A percentile compares a stretch with the other conserved stretches of the same genome.
Conservation (phyloP, 177 flowering plant genomes). For the Vitis hybrid region DNA sequence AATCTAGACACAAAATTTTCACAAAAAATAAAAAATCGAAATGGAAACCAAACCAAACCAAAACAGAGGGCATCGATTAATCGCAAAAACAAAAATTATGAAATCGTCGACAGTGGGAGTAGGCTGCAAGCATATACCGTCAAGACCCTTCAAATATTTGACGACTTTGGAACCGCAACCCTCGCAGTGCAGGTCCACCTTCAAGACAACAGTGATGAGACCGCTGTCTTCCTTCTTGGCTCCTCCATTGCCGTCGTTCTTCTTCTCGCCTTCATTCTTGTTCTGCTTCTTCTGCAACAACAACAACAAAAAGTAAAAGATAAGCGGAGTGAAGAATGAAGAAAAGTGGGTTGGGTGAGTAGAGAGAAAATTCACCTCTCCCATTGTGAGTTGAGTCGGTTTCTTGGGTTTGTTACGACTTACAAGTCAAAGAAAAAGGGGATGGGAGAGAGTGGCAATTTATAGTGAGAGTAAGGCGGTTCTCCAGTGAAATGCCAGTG, state of each 20-base stretch:
- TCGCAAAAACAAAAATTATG: too few relatives aligned
- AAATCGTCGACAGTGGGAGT: too few relatives aligned
- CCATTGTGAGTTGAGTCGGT: constrained; percentile 1
- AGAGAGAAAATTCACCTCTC: constrained; percentile 4
- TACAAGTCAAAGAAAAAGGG: background rate
- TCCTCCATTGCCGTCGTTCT: constrained; percentile 2
- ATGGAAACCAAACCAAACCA: too few relatives aligned
- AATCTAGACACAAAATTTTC: background rate
- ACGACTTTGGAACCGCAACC: constrained; percentile 35
- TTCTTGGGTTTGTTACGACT: background rate
- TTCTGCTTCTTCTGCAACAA: constrained; percentile 22
- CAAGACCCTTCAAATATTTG: constrained; percentile 27
- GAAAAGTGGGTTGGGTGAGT: background rate
- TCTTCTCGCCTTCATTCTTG: constrained; percentile 15
- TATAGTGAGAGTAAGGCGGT: background rate
- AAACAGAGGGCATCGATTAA: too few relatives aligned
- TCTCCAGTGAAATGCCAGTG: too few relatives aligned
- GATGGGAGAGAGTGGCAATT: background rate
- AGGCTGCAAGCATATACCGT: constrained; percentile 35
- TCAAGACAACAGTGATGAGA: constrained; percentile 26
- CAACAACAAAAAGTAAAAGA: background rate
- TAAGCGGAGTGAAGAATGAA: background rate
- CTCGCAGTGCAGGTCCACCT: constrained; percentile 37
- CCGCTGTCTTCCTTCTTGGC: constrained; percentile 14
- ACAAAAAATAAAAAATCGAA: too few relatives aligned